Evolutionary conservation across 2,329 filamentous ascomycete genomes (phyloP).

Genomic region (Trichoderma sp.): DNA sequence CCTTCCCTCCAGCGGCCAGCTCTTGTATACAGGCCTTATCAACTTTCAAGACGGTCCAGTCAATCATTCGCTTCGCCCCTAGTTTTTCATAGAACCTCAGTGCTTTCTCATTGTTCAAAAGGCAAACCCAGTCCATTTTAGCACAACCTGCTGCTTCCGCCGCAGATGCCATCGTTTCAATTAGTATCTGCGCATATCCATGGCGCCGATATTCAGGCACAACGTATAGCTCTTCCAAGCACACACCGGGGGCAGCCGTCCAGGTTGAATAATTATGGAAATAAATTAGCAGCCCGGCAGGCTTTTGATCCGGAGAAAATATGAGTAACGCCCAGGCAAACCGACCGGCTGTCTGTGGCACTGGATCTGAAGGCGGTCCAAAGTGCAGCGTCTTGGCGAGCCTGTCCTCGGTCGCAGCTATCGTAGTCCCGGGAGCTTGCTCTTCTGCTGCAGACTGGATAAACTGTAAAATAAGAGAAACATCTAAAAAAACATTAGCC

Average conservation of each 20-base stretch:
- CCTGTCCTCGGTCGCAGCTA: not conserved
- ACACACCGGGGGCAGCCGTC: not conserved
- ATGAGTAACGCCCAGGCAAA: constrained; percentile 8
- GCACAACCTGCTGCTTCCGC: constrained; percentile 8
- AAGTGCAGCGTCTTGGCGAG: constrained; percentile 3
- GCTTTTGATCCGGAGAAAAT: not conserved
- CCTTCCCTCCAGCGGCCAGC: not conserved
- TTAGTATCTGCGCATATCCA: constrained; percentile 4
- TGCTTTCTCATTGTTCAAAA: not conserved
- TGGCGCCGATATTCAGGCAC: not conserved
- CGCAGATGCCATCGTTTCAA: not conserved
- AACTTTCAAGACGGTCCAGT: not conserved
- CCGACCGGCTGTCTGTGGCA: not conserved
- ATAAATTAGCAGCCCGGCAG: not conserved
- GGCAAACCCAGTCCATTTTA: constrained; percentile 2
- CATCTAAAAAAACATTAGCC: not conserved
- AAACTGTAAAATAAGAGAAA: not conserved
- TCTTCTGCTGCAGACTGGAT: constrained; percentile 2
- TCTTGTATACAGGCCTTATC: not conserved
- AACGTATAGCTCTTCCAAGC: constrained; percentile 10
- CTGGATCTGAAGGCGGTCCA: not conserved
- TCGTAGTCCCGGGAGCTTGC: not conserved
- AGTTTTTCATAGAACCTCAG: not conserved
- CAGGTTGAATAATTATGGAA: constrained; percentile 4
- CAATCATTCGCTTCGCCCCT: not conserved